Evolutionary conservation across 2,329 filamentous ascomycete species (phyloP).

Genomic region (Fusarium sambucinum): DNA sequence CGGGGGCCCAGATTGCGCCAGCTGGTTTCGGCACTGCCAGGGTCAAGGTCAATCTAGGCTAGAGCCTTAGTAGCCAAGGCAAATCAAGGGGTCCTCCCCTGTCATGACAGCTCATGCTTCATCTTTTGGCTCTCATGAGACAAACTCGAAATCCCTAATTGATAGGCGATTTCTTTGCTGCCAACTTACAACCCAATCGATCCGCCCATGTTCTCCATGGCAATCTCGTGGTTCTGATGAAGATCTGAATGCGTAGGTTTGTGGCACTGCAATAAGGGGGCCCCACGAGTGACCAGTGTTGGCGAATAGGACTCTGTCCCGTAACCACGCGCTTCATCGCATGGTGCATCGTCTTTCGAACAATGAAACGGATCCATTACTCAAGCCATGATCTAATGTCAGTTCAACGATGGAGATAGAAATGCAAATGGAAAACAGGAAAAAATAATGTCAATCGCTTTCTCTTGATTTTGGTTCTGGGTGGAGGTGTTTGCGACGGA

Average conservation of each 20-base stretch:
- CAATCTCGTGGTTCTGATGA: constrained; percentile 20
- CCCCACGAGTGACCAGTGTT: constrained; percentile 20
- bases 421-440: constrained; percentile 22
- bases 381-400: constrained; percentile 39
- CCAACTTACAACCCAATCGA: constrained; percentile 35
- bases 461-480: constrained; percentile 42
- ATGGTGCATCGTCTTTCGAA: constrained; percentile 10
- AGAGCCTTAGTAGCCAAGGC: constrained; percentile 1
- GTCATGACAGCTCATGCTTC: constrained; percentile 22
- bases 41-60: not conserved
- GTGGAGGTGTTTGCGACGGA: constrained; percentile 26
- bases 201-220: constrained; percentile 26
- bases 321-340: constrained; percentile 43
- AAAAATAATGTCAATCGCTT: constrained; percentile 41
- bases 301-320: constrained; percentile 44
- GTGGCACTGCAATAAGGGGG: constrained; percentile 23
- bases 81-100: constrained; percentile 5
- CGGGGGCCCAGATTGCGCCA: constrained; percentile 31
- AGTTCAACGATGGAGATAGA: constrained; percentile 11
- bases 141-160: constrained; percentile 15
- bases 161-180: constrained; percentile 14
- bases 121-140: constrained; percentile 40
- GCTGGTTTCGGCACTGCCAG: constrained; percentile 31
- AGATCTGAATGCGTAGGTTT: constrained; percentile 25
- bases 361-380: constrained; percentile 20